A percentile compares a stretch with the other conserved stretches of the same genome.
These are phyloP conservation scores for Hydrangea macrophylla DNA, from an alignment of 148 eudicot species.

Conservation along the genomic window DNA sequence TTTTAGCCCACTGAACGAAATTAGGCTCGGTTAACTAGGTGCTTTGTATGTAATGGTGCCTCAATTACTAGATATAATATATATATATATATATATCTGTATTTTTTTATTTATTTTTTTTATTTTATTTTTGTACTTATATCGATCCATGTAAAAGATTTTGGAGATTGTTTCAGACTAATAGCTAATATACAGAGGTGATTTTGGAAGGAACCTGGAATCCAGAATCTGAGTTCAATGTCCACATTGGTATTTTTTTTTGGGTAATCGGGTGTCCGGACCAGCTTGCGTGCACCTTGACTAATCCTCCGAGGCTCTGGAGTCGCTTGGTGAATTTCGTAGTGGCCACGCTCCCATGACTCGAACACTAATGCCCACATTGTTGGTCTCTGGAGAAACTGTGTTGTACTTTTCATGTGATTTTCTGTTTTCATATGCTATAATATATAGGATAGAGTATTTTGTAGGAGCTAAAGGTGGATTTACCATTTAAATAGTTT, in stretches of 20 bases:
- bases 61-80: slow-evolving; percentile 13
- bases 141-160: slow-evolving; percentile 40
- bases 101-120: slow-evolving; percentile 29
- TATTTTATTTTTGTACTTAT: slow-evolving; percentile 27
- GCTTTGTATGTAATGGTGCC: slow-evolving; percentile 15
- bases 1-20: slow-evolving; percentile 27
- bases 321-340: background rate
- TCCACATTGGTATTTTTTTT: no score
- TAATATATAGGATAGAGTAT: background rate
- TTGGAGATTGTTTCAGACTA: slow-evolving; percentile 27
- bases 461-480: background rate
- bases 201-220: slow-evolving; percentile 5
- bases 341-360: background rate
- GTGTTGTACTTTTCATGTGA: background rate
- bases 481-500: background rate
- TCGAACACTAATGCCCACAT: background rate
- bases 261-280: no score
- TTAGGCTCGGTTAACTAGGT: slow-evolving; percentile 27
- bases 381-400: background rate
- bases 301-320: background rate
- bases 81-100: slow-evolving; percentile 24
- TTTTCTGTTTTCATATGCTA: slow-evolving; percentile 9
- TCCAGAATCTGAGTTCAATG: background rate
- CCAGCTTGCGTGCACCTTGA: no score
- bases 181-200: slow-evolving; percentile 15